A percentile compares a stretch with the other conserved stretches of the same genome.
Evolutionary conservation across 176 grass and related monocot species (phyloP).

Genomic region (Carex kokanica): DNA sequence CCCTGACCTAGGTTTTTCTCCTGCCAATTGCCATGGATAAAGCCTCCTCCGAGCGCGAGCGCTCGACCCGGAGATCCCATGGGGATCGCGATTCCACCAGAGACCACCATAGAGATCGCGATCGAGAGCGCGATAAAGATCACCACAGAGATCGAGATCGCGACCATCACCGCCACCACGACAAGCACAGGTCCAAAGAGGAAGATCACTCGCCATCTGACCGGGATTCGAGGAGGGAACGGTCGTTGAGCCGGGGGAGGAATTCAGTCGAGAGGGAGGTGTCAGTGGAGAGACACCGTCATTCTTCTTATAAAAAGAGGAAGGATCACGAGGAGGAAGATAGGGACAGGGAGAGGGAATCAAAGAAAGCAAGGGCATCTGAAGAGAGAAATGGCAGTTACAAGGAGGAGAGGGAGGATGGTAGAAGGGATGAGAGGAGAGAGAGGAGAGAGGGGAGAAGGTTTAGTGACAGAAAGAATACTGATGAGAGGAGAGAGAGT

Average conservation of each 20-base stretch:
- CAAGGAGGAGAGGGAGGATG: conserved; percentile 22
- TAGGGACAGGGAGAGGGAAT: conserved; percentile 15
- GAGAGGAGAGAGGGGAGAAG: conserved; percentile 37
- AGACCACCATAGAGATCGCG: conserved; percentile 38
- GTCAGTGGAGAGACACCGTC: conserved; percentile 9
- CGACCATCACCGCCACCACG: conserved; percentile 26
- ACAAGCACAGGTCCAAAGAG: conserved; percentile 13
- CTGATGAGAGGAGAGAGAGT: not conserved
- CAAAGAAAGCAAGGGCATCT: conserved; percentile 23
- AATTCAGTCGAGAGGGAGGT: conserved; percentile 49
- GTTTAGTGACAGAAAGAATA: conserved; percentile 38
- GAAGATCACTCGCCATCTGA: conserved; percentile 39
- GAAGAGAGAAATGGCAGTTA: conserved; percentile 15
- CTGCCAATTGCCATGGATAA: conserved; percentile 41
- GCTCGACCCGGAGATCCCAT: conserved; percentile 19
- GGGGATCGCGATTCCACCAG: conserved; percentile 26
- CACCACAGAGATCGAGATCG: conserved; percentile 39
- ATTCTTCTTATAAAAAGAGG: conserved; percentile 40
- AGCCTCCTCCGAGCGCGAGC: conserved; percentile 37
- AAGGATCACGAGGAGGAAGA: conserved; percentile 31
- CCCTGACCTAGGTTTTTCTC: conserved; percentile 28
- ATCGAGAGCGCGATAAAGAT: conserved; percentile 31
- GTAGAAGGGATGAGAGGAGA: conserved; percentile 19
- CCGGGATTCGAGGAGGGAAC: conserved; percentile 34
- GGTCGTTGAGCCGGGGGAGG: conserved; percentile 44